A percentile compares a stretch with the other conserved stretches of the same genome.
Conservation (phyloP, 1,139 yeast species). For the Zygosaccharomyces sapae region DNA sequence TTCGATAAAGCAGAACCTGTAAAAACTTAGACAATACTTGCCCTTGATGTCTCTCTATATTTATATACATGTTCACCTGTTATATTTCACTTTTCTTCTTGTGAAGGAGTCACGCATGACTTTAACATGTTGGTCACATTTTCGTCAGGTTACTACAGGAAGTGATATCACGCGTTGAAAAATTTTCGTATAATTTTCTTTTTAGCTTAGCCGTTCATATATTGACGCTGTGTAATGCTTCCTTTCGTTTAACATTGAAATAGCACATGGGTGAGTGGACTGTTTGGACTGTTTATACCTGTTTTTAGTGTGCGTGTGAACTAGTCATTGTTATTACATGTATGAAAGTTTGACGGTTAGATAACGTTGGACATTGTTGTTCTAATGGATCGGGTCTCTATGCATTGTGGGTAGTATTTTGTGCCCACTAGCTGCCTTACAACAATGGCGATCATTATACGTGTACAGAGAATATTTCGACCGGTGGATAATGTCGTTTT, state of each 20-base stretch:
- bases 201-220: not conserved
- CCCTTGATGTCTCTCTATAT: not conserved
- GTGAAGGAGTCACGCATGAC: not conserved
- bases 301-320: not conserved
- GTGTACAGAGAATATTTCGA: not conserved
- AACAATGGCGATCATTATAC: not conserved
- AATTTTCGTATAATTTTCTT: not conserved
- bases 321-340: not conserved
- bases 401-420: not conserved
- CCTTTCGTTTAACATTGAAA: not conserved
- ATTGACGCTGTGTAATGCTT: not conserved
- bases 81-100: not conserved
- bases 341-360: not conserved
- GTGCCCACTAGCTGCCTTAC: not conserved
- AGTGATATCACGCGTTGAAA: constrained; percentile 4
- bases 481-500: not conserved
- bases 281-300: not conserved
- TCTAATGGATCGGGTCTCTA: not conserved
- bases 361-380: not conserved
- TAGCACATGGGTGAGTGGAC: not conserved
- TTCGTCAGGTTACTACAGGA: not conserved
- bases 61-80: not conserved
- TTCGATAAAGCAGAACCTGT: not conserved
- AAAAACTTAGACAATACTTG: not conserved
- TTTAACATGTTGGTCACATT: constrained; percentile 2